Conservation (phyloP, 805 yeast species). For the Sporopachydermia quercuum region DNA sequence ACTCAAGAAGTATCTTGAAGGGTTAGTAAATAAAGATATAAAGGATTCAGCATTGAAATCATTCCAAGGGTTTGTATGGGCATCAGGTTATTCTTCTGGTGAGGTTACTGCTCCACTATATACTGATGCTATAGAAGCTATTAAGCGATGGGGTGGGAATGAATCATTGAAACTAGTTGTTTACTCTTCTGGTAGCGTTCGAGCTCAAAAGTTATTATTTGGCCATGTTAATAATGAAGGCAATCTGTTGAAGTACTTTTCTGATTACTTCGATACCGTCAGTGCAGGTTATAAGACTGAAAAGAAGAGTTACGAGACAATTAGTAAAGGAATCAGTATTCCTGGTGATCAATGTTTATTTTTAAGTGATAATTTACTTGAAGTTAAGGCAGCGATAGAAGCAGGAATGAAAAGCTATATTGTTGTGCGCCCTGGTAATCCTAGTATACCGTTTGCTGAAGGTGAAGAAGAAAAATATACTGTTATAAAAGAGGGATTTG, state of each 20-base stretch:
- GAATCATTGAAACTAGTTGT: slow-evolving; percentile 34
- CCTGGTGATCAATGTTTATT: slow-evolving; percentile 31
- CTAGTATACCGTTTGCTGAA: slow-evolving; percentile 11
- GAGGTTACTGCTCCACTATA: slow-evolving; percentile 65
- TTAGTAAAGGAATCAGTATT: slow-evolving; percentile 27
- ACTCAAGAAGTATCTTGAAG: slow-evolving; percentile 33
- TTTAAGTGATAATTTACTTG: slow-evolving; percentile 67
- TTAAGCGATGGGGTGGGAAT: slow-evolving; percentile 26
- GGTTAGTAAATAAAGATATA: slow-evolving; percentile 48
- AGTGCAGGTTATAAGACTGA: slow-evolving; percentile 66
- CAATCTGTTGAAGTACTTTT: slow-evolving; percentile 20
- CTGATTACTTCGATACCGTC: slow-evolving; percentile 73
- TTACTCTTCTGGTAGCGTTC: slow-evolving; percentile 80
- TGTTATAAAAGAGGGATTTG: background rate
- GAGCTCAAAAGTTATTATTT: slow-evolving; percentile 74
- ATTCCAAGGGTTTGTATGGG: slow-evolving; percentile 79
- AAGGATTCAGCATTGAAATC: slow-evolving; percentile 67
- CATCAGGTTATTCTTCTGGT: slow-evolving; percentile 62
- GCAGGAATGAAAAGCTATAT: slow-evolving; percentile 47
- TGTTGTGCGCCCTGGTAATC: slow-evolving; percentile 68
- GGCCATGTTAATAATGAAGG: slow-evolving; percentile 35
- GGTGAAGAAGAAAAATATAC: background rate
- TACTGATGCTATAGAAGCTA: slow-evolving; percentile 49
- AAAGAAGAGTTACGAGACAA: slow-evolving; percentile 39
- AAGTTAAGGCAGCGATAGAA: slow-evolving; percentile 56